These are phyloP conservation scores for Medicago ruthenica DNA, from an alignment of 306 rosid species.

Conservation along the genomic window DNA sequence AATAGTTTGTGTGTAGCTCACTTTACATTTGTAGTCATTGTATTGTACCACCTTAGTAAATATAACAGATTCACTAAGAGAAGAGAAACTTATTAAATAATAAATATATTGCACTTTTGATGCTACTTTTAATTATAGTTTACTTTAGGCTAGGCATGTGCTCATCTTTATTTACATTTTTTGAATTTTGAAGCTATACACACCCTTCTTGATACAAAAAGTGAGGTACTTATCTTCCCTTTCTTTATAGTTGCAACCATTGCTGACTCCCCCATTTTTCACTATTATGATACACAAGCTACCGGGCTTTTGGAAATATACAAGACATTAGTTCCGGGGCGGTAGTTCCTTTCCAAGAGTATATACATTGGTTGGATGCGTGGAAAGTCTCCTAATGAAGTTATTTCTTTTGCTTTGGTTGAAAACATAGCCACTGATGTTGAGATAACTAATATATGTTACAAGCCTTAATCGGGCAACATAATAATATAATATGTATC, in stretches of 20 bases:
- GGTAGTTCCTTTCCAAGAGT: neutral
- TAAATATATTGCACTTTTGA: neutral
- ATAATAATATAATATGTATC: neutral
- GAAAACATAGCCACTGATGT: no score
- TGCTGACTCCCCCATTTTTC: neutral
- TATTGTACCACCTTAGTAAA: neutral
- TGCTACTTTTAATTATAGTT: neutral
- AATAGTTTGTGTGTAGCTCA: neutral
- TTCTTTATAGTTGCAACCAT: constrained; percentile 6
- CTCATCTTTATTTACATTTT: neutral
- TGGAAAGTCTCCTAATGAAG: no score
- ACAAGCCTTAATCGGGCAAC: neutral
- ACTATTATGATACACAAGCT: constrained; percentile 14
- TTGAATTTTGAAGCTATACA: neutral
- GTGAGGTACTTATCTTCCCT: neutral
- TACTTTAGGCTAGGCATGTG: neutral
- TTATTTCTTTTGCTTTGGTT: no score
- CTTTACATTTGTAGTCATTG: neutral
- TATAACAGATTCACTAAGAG: neutral
- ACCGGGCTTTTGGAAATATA: constrained; percentile 4
- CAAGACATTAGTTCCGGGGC: neutral
- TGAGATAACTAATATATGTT: no score
- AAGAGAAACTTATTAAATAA: constrained; percentile 1
- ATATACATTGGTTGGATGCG: no score
- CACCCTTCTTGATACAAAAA: neutral